Evolutionary conservation across 139 green algal genomes (phyloP).

Genomic region (Chlorella vulgaris): DNA sequence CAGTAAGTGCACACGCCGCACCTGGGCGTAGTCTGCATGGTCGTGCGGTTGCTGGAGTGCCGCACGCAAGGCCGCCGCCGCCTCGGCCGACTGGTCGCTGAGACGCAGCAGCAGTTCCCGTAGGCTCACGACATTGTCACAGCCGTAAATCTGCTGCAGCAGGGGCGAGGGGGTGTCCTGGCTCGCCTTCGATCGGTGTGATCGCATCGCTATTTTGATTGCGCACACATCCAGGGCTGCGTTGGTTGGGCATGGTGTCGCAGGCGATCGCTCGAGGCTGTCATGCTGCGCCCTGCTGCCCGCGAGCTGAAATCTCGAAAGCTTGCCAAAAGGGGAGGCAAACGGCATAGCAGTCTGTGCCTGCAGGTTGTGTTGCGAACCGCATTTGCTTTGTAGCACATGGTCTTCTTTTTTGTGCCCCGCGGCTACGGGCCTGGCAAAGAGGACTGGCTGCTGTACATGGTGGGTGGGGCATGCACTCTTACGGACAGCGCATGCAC

Average conservation of each 20-base stretch:
- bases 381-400: conserved; percentile 31
- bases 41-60: conserved; percentile 34
- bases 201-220: not conserved
- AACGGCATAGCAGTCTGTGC: not conserved
- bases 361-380: no score
- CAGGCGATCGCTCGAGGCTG: no score
- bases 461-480: conserved; percentile 80
- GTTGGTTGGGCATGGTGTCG: no score
- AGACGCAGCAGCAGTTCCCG: conserved; percentile 33
- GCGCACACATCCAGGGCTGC: no score
- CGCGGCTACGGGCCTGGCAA: conserved; percentile 56
- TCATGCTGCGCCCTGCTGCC: no score
- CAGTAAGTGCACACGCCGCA: not conserved
- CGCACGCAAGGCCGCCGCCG: not conserved
- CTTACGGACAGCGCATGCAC: no score
- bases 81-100: conserved; percentile 15
- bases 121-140: conserved; percentile 21
- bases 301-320: no score
- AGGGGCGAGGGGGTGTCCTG: not conserved
- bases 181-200: not conserved
- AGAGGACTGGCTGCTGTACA: conserved; percentile 89
- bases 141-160: conserved; percentile 30
- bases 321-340: no score
- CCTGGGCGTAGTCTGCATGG: conserved; percentile 32
- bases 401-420: conserved; percentile 92